Base-by-base conservation (phyloP, 352 stramenopile genomes). In the Phytophthora fragariaefolia region DNA sequence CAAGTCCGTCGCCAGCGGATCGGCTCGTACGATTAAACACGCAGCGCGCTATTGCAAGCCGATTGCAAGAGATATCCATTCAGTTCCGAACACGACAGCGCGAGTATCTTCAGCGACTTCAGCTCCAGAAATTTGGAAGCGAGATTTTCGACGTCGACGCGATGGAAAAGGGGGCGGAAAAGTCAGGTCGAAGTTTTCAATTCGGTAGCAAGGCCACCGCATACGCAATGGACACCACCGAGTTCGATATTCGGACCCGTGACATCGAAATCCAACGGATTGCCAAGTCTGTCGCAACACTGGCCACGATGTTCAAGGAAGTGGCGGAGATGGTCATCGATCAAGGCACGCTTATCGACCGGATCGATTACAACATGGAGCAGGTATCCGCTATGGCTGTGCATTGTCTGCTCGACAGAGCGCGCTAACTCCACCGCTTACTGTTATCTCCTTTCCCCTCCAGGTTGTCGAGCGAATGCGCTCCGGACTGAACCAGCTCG, bases 351-450 rank as follows among this genome's bases (percentile, higher is more conserved):
- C 69, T 95, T 24, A 71, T 95, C n/a, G 87, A 95, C 58, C 79
- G 87, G 6, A 95, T 95, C 57, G 87, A 95, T 71, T 95, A 92
- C 77, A 95, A 95, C 74, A 93, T 95, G 83, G 82, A 92, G 28
- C 82, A 92, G 80, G 85, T 92, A 67, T 47, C 30, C 32, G 20
- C 7, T 13, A 13, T 22, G 7, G 10, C 12, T 38, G 12, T 18
- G 12, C 12, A 42, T 42, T 6, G 1, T 42, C 12, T 4, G 17
- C 18, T 12, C 34, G 18, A 42, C 13, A 24, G n/a, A 23, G 4
- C 7, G 27, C 24, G 38, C 12, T 55, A 18, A 52, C 20, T 56
- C 2, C 22, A 7, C n/a, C 43, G 17, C 15, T 20, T 40, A 18
- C 1, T 40, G 17, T 20, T 17, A 52, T 13, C 30, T 20, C 3